These are phyloP conservation scores for Bretschneidera sinensis DNA, from an alignment of 345 rosid species.

Conservation along the genomic window DNA sequence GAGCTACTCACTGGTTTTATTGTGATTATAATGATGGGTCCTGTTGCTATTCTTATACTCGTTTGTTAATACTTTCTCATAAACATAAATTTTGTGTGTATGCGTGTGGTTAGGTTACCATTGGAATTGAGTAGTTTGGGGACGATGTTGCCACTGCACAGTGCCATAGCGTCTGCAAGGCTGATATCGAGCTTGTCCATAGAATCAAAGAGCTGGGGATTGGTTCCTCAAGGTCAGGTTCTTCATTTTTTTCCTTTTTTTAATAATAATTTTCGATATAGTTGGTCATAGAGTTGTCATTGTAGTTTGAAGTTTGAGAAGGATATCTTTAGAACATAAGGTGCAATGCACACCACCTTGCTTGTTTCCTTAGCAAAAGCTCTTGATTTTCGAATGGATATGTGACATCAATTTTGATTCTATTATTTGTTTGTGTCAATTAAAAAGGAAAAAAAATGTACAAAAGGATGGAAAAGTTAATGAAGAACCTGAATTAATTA, in stretches of 20 bases:
- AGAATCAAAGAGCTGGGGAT: slow-evolving; percentile 54
- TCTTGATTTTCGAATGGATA: no score
- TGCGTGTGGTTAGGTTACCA: slow-evolving; percentile 43
- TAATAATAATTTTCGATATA: neutral
- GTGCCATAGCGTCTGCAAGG: slow-evolving; percentile 61
- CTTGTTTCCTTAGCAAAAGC: neutral
- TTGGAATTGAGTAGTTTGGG: slow-evolving; percentile 48
- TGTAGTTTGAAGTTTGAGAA: neutral
- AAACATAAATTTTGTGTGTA: neutral
- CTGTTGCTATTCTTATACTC: no score
- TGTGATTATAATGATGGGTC: neutral
- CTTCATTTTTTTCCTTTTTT: neutral
- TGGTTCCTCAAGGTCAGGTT: slow-evolving; percentile 78
- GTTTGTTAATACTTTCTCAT: no score
- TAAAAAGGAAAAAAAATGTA: no score
- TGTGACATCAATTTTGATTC: no score
- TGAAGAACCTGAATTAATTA: no score
- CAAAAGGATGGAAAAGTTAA: neutral
- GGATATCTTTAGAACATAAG: neutral
- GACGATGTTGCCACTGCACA: slow-evolving; percentile 63
- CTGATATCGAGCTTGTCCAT: slow-evolving; percentile 54
- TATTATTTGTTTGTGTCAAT: no score
- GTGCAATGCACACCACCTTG: neutral
- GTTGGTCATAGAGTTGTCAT: neutral
- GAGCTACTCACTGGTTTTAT: neutral